Evolutionary conservation across 2,329 filamentous ascomycete species (phyloP).

Genomic region (Botrytis tulipae): DNA sequence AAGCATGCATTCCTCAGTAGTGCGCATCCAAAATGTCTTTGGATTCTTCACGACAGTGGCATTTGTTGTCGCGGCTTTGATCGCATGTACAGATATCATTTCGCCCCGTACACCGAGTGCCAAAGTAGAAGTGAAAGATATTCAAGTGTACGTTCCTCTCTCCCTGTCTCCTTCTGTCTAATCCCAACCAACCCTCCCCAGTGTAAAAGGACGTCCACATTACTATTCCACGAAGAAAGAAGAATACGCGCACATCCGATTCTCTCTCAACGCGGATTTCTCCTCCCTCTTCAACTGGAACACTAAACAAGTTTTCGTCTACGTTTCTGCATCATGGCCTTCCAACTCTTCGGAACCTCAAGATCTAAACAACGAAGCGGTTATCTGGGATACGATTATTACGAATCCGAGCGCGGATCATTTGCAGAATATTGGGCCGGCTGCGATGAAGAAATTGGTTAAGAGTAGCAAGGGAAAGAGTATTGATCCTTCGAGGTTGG

Average conservation of each 20-base stretch:
- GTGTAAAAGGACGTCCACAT: slow-evolving; percentile 86
- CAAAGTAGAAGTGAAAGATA: slow-evolving; percentile 65
- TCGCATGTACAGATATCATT: slow-evolving; percentile 77
- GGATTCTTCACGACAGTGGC: slow-evolving; percentile 97
- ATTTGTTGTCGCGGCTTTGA: slow-evolving; percentile 74
- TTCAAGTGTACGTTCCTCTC: slow-evolving; percentile 70
- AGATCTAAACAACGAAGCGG: slow-evolving; percentile 60
- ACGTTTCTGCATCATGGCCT: slow-evolving; percentile 79
- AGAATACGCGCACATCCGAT: slow-evolving; percentile 92
- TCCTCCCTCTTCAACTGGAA: slow-evolving; percentile 97
- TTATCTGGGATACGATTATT: slow-evolving; percentile 97
- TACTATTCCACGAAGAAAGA: slow-evolving; percentile 92
- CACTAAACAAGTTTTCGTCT: slow-evolving; percentile 97
- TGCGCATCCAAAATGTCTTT: slow-evolving; percentile 87
- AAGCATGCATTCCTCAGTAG: slow-evolving; percentile 76
- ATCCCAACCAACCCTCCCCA: slow-evolving; percentile 39
- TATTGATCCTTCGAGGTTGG: slow-evolving; percentile 47
- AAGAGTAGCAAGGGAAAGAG: slow-evolving; percentile 58
- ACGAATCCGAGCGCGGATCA: slow-evolving; percentile 66
- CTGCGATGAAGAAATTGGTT: slow-evolving; percentile 60
- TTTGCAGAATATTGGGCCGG: slow-evolving; percentile 58
- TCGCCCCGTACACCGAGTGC: slow-evolving; percentile 66
- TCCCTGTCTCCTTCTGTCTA: not conserved
- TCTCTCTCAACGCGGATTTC: slow-evolving; percentile 89
- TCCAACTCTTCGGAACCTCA: slow-evolving; percentile 31